Evolutionary conservation across 1,284 basidiomycete species (phyloP).

Genomic region (Boletus coffeatus): DNA sequence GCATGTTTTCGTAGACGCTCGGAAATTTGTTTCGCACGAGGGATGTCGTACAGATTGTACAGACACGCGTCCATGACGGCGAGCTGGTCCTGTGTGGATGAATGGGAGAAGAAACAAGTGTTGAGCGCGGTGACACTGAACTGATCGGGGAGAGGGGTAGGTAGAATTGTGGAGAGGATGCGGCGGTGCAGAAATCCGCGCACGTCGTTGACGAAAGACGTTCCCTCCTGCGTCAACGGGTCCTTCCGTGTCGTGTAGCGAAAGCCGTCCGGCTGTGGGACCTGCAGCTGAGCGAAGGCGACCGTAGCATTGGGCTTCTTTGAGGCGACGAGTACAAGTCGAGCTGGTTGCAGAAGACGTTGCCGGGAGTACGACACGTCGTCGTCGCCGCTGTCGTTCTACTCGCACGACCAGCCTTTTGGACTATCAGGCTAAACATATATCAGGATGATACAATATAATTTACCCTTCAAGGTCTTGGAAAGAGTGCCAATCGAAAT

Average conservation of each 20-base stretch:
- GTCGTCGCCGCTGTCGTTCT: constrained; percentile 9
- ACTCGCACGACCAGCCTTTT: neutral
- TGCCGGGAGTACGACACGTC: constrained; percentile 55
- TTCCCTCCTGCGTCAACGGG: constrained; percentile 17
- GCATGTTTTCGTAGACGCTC: constrained; percentile 43
- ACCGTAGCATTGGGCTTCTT: constrained; percentile 46
- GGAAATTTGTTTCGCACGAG: constrained; percentile 65
- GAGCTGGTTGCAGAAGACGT: constrained; percentile 59
- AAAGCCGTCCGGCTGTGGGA: constrained; percentile 34
- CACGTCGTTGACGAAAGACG: constrained; percentile 31
- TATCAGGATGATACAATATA: too few relatives aligned
- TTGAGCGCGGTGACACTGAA: constrained; percentile 31
- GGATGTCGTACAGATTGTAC: constrained; percentile 64
- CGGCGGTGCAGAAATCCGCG: constrained; percentile 45
- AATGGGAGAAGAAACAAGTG: constrained; percentile 60
- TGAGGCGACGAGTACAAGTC: constrained; percentile 59
- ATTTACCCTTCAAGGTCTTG: too few relatives aligned
- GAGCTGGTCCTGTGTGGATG: constrained; percentile 59
- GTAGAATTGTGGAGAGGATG: constrained; percentile 51
- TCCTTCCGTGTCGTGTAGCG: constrained; percentile 31
- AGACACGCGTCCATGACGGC: constrained; percentile 79
- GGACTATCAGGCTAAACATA: too few relatives aligned
- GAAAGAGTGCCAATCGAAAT: too few relatives aligned
- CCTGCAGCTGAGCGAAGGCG: constrained; percentile 37
- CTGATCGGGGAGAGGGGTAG: constrained; percentile 53